A percentile compares a stretch with the other conserved stretches of the same genome.
These are phyloP conservation scores for Candida methanosorbosa DNA, from an alignment of 805 yeast species.

Conservation along the genomic window DNA sequence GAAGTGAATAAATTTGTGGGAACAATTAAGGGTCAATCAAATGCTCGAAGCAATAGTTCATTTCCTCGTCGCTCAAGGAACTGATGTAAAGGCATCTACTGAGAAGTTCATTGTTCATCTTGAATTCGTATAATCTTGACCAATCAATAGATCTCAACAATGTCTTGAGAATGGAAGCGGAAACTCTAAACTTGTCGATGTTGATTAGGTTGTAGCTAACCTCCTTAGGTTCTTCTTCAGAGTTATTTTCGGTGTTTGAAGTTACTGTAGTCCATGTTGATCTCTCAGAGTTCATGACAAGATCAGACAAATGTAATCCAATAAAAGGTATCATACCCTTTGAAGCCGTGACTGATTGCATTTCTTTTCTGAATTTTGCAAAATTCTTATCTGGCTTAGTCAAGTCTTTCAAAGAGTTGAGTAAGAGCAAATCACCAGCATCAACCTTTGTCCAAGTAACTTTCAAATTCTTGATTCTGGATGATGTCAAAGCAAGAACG, in stretches of 20 bases:
- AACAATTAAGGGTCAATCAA: slow-evolving; percentile 2
- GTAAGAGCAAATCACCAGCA: slow-evolving; percentile 60
- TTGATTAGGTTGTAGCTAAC: slow-evolving; percentile 43
- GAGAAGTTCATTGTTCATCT: slow-evolving; percentile 51
- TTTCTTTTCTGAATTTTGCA: slow-evolving; percentile 51
- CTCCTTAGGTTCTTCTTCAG: slow-evolving; percentile 1
- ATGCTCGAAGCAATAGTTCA: slow-evolving; percentile 30
- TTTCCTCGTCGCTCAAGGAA: slow-evolving; percentile 65
- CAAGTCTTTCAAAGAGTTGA: slow-evolving; percentile 60
- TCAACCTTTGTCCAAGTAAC: slow-evolving; percentile 70
- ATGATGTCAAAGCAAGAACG: slow-evolving; percentile 68
- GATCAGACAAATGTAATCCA: slow-evolving; percentile 77
- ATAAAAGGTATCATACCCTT: slow-evolving; percentile 86
- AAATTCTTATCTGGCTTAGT: slow-evolving; percentile 74
- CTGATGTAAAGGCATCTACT: slow-evolving; percentile 80
- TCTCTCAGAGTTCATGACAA: slow-evolving; percentile 64
- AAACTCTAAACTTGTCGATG: slow-evolving; percentile 66
- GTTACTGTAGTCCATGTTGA: slow-evolving; percentile 26
- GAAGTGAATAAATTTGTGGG: neutral
- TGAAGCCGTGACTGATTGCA: slow-evolving; percentile 46
- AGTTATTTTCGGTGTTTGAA: slow-evolving; percentile 1
- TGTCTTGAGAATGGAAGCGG: slow-evolving; percentile 70
- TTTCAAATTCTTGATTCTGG: slow-evolving; percentile 45
- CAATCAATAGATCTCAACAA: slow-evolving; percentile 79
- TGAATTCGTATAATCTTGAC: slow-evolving; percentile 58